phyloP scores from a whole-genome alignment of 345 rosid genomes.

The Chamaenerion angustifolium region DNA sequence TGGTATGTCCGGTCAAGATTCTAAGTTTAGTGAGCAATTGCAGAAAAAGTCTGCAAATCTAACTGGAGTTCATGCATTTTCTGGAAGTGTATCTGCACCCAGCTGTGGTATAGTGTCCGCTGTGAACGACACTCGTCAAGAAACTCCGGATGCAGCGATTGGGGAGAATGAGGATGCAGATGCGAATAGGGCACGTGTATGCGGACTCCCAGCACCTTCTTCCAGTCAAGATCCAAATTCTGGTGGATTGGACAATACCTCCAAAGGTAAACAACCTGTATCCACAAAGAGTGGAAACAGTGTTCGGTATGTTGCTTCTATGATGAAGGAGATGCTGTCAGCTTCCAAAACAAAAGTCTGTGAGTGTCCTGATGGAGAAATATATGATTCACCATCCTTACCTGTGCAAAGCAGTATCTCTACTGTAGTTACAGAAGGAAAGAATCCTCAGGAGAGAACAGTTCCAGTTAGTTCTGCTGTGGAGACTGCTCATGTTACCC shows the following conservation, averaged over 20 bases:
- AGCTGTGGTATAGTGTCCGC: conserved; percentile 9
- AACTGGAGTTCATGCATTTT: conserved; percentile 11
- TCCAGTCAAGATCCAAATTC: conserved; percentile 3
- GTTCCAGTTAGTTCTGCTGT: conserved; percentile 5
- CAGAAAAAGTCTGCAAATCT: conserved; percentile 18
- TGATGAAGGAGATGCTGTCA: conserved; percentile 49
- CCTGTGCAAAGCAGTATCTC: conserved; percentile 12
- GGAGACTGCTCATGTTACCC: conserved; percentile 13
- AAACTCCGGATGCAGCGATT: conserved; percentile 13
- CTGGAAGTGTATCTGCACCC: conserved; percentile 14
- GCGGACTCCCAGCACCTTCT: conserved; percentile 21
- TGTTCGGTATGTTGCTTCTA: conserved; percentile 47
- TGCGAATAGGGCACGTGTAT: conserved; percentile 22
- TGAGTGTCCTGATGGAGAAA: conserved; percentile 25
- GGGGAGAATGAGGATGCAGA: conserved; percentile 26
- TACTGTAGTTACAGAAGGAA: conserved; percentile 18
- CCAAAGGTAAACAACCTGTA: conserved; percentile 6
- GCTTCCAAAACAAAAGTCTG: conserved; percentile 35
- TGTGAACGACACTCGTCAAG: conserved; percentile 14
- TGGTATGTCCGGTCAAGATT: conserved; percentile 13
- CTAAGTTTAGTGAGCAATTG: conserved; percentile 16
- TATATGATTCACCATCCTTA: conserved; percentile 14
- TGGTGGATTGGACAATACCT: conserved; percentile 3
- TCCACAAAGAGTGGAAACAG: conserved; percentile 6
- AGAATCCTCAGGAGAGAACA: conserved; percentile 13